Evolutionary conservation across 2,329 filamentous ascomycete species (phyloP), one percentile per base, ranked within the genome.

Genomic region (Colletotrichum incanum): DNA sequence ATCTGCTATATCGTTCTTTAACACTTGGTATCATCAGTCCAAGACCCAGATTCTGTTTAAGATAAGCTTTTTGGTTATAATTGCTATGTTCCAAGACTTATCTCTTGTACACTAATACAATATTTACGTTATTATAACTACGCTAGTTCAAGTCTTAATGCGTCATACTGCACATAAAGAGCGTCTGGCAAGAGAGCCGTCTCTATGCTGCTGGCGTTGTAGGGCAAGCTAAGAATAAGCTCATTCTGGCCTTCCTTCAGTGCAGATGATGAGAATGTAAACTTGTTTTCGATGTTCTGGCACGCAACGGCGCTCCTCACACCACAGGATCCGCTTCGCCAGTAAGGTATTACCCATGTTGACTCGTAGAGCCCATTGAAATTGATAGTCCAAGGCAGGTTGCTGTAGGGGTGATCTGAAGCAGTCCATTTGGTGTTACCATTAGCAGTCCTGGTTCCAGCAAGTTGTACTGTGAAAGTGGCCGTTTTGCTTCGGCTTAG

Each of bases 81-180:
- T n/a, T n/a, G n/a, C n/a, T n/a, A n/a, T n/a, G n/a, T n/a, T n/a
- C n/a, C n/a, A n/a, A n/a, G n/a, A n/a, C n/a, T n/a, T n/a, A n/a
- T 31, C 28, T 31, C 28, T 31, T 2, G 1, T 31, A 31, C 28
- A 3, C 28, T 31, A 6, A 31, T 6, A 6, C 28, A 4, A 1
- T 6, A 31, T 2, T 20, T 14, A 11, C 26, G 47, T 20, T 18
- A 37, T 39, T 4, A 43, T n/a, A 7, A 12, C 26, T 80, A 86
- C 52, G 79, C 77, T 18, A 92, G 77, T 31, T 31, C 90, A 58
- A 92, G 76, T 62, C 90, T 83, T 77, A 92, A 76, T 2, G 91
- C 90, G 80, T 92, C 90, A 74, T 93, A 92, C 81, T 92, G 90
- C 7, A 92, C 86, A 78, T 92, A 92, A 0, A 90, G 83, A 0